Conservation (phyloP, 2,329 filamentous ascomycete genomes). For the Pseudopyrenochaeta lycopersici region DNA sequence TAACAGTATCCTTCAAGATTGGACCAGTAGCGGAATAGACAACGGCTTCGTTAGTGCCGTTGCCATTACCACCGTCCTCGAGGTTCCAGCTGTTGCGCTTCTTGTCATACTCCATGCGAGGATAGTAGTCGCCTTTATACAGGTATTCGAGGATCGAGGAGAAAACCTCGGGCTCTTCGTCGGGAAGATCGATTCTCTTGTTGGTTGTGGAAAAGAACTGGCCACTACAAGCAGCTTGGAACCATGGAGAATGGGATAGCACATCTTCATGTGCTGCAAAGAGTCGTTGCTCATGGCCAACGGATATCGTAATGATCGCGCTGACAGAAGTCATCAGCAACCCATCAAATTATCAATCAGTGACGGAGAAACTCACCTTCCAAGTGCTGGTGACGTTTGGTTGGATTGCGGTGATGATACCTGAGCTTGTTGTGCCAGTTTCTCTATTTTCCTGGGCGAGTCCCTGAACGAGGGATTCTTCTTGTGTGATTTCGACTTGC, state of each 20-base stretch:
- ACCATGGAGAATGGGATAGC: slow-evolving; percentile 80
- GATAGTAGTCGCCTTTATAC: slow-evolving; percentile 94
- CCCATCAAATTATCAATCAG: background rate
- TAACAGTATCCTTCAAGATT: slow-evolving; percentile 86
- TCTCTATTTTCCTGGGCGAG: slow-evolving; percentile 45
- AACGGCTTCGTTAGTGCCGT: slow-evolving; percentile 51
- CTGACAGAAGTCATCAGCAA: slow-evolving; percentile 35
- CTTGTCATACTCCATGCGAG: slow-evolving; percentile 83
- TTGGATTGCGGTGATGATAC: slow-evolving; percentile 45
- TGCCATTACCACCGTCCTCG: slow-evolving; percentile 65
- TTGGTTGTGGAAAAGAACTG: slow-evolving; percentile 68
- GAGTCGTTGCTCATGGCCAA: slow-evolving; percentile 83
- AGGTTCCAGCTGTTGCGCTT: slow-evolving; percentile 81
- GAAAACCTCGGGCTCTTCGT: slow-evolving; percentile 90
- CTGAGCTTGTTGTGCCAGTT: slow-evolving; percentile 44
- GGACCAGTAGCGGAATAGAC: slow-evolving; percentile 71
- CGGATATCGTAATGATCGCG: slow-evolving; percentile 79
- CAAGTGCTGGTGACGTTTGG: slow-evolving; percentile 46
- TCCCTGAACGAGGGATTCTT: slow-evolving; percentile 49
- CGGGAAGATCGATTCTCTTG: slow-evolving; percentile 80
- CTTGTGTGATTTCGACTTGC: slow-evolving; percentile 49
- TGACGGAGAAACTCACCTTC: slow-evolving; percentile 38
- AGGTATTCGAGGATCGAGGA: slow-evolving; percentile 90
- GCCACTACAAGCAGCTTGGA: slow-evolving; percentile 69
- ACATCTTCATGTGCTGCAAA: slow-evolving; percentile 93